phyloP scores from a whole-genome alignment of 1,284 basidiomycete genomes.

The Trichosporon asahii region DNA sequence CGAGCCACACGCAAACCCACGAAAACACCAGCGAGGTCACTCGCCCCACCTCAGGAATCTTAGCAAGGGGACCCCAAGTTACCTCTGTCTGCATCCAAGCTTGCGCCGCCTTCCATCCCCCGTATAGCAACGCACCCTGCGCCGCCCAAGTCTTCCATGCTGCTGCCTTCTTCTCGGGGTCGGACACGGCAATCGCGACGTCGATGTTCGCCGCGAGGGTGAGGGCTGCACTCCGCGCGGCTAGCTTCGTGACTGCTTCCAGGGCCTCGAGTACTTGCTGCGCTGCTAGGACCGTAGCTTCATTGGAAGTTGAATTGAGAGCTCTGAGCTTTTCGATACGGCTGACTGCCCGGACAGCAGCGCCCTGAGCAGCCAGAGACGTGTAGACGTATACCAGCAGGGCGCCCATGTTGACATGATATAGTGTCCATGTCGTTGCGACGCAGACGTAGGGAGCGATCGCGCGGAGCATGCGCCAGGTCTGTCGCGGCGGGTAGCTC shows the following conservation, averaged over 20 bases:
- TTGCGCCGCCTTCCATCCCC: background rate
- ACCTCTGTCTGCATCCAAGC: background rate
- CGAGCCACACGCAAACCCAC: background rate
- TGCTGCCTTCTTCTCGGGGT: background rate
- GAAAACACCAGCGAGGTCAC: background rate
- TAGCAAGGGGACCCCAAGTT: background rate
- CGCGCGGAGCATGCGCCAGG: background rate
- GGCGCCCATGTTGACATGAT: background rate
- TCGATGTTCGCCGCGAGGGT: background rate
- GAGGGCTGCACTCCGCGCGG: background rate
- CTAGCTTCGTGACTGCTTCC: background rate
- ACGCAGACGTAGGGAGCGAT: background rate
- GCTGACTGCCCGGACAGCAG: background rate
- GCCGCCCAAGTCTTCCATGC: background rate
- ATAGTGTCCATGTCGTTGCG: background rate
- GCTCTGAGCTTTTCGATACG: background rate
- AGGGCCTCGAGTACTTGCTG: background rate
- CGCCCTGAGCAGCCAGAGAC: background rate
- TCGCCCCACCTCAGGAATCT: background rate
- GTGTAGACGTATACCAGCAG: background rate
- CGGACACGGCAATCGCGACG: background rate
- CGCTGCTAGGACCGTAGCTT: background rate
- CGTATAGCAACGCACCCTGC: background rate
- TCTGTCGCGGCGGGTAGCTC: background rate
- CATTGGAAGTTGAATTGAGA: background rate